Evolutionary conservation across 179 eudicot genomes (phyloP), one percentile per base, ranked within the genome.

Genomic region (Corrigiola litoralis): DNA sequence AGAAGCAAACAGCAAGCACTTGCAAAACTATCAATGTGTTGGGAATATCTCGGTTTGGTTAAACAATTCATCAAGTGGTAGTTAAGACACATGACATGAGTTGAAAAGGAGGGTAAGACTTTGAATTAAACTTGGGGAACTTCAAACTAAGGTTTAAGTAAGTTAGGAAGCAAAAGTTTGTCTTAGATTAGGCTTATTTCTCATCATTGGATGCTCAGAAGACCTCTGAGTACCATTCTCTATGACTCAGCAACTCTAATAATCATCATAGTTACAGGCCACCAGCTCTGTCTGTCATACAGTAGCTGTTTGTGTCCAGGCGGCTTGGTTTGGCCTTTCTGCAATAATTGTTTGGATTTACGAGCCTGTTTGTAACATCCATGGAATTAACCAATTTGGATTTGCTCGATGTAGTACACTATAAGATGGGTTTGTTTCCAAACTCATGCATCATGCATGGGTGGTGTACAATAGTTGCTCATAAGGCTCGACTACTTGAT

Each of bases 41-140:
- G 75, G 75, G 75, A 72, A 72, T 72, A 72, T 72, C 46, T 72
- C 34, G 75, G 40, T 49, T 72, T 72, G 54, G 23, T 65, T 38
- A 71, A 71, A 71, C 75, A 28, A 71, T 65, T 47, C 36, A 36
- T 25, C 21, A 29, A 10, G 5, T 0, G 18, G 18, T 36, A 34
- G 45, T 29, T 34, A 20, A 21, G 9, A 25, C 55, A 47, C 44
- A 46, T 48, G 57, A 47, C 52, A 34, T 33, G n/a, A n/a, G n/a
- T n/a, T n/a, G n/a, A n/a, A n/a, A n/a, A n/a, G n/a, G n/a, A n/a
- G n/a, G n/a, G n/a, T n/a, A 63, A 23, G 34, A 28, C 34, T 5
- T 61, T n/a, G n/a, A 61, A 53, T 61, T 45, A 28, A 45, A 46
- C 13, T 46, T 46, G 29, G n/a, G 33, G 28, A 27, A 60, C 36